Evolutionary conservation across 2,329 filamentous ascomycete species (phyloP).

Genomic region (Alternaria incomplexa): DNA sequence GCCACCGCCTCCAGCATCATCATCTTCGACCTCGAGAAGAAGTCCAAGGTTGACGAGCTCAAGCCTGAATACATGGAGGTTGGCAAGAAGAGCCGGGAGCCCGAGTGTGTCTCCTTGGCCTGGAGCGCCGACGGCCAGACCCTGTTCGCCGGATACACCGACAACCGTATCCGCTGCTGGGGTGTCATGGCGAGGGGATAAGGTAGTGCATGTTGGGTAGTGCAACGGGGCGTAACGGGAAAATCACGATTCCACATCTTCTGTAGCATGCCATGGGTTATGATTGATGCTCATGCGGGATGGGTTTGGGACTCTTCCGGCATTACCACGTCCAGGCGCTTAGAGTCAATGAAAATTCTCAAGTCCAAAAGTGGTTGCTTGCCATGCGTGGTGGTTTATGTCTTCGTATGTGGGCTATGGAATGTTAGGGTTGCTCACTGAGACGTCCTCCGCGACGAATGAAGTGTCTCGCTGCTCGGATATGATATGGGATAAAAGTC

Average conservation of each 20-base stretch:
- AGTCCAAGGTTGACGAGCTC: constrained; percentile 99
- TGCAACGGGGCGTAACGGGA: constrained; percentile 37
- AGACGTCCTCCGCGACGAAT: constrained; percentile 2
- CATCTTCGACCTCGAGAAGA: constrained; percentile 99
- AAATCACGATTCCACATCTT: constrained; percentile 49
- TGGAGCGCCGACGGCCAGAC: constrained; percentile 99
- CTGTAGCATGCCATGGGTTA: constrained; percentile 49
- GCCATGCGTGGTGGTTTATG: constrained; percentile 6
- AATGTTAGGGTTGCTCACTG: not conserved
- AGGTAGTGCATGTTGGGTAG: constrained; percentile 33
- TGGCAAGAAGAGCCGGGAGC: constrained; percentile 99
- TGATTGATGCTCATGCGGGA: constrained; percentile 45
- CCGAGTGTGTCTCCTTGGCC: constrained; percentile 95
- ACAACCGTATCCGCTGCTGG: constrained; percentile 74
- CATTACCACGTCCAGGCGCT: constrained; percentile 52
- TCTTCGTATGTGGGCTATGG: not conserved
- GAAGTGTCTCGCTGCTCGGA: constrained; percentile 65
- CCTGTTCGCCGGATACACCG: constrained; percentile 99
- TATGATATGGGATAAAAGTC: not conserved
- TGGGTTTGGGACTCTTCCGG: constrained; percentile 46
- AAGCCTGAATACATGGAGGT: constrained; percentile 96
- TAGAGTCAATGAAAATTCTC: constrained; percentile 53
- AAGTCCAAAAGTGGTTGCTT: constrained; percentile 37
- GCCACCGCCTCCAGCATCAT: constrained; percentile 97
- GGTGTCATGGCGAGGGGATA: constrained; percentile 52